Base-by-base conservation (phyloP, 225 moss, liverwort and hornwort genomes). In the Neckera pumila region DNA sequence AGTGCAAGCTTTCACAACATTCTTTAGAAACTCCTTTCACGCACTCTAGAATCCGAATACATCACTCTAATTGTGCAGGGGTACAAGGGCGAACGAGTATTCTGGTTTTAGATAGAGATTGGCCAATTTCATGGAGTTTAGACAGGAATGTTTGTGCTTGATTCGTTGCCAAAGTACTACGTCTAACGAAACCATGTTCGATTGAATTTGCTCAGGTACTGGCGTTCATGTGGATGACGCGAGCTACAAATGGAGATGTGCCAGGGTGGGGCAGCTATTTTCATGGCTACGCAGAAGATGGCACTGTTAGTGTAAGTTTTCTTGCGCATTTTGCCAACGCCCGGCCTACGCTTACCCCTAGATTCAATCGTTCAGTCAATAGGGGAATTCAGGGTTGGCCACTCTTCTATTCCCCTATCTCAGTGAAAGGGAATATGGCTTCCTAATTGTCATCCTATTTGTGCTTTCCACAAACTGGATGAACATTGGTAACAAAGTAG, bases 221-320 rank as follows among this genome's bases (percentile, higher is more conserved):
- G 75, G 93, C 92, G 28, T 49, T 89, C 74, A 43, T 92, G 93
- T 94, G 93, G 93, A 92, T 91, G 90, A 92, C 93, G 42, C 92
- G 93, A 40, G 93, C 93, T 60, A 94, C 93, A 38, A 92, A 92
- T 21, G 93, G 91, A 56, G 45, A 86, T 85, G 89, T 91, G 62
- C 93, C 91, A 23, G 94, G 94, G n/a, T 94, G 94, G 94, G 91
- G 93, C 30, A 89, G 87, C 36, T 90, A 89, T 78, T 92, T 94
- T 26, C 81, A 86, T 9, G 89, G 86, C 84, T 91, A 88, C 63
- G 91, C 94, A 56, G 88, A 80, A 10, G 94, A 94, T 58, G 94
- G 94, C 90, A 93, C 93, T 60, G 90, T 93, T 20, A 92, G 91
- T 85, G 94, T 94, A 92, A 89, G 91, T 91, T 73, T 28, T 72